A percentile compares a stretch with the other conserved stretches of the same genome.
phyloP scores from a whole-genome alignment of 225 moss, liverwort and hornwort genomes.

The Rhytidiadelphus loreus region DNA sequence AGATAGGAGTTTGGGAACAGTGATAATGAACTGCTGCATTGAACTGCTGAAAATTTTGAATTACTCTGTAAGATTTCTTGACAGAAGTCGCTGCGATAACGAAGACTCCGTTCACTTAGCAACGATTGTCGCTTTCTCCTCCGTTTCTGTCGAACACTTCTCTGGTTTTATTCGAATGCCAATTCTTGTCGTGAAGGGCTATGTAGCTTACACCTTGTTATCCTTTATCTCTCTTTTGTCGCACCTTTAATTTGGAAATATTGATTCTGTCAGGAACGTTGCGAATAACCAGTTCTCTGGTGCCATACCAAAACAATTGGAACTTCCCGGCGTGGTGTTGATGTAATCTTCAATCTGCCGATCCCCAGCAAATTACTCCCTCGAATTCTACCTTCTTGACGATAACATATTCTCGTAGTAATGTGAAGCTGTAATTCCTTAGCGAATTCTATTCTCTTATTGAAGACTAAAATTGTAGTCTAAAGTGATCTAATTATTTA shows the following conservation, averaged over 20 bases:
- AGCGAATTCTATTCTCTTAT: neutral
- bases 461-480: neutral
- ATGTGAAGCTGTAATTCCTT: neutral
- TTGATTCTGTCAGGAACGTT: slow-evolving; percentile 37
- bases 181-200: neutral
- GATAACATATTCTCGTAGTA: neutral
- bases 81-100: neutral
- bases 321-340: slow-evolving; percentile 16
- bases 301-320: slow-evolving; percentile 24
- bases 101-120: neutral
- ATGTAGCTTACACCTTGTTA: neutral
- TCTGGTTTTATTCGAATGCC: neutral
- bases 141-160: neutral
- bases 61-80: neutral
- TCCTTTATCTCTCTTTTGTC: neutral
- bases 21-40: neutral
- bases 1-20: neutral
- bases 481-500: neutral
- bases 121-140: neutral
- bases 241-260: neutral
- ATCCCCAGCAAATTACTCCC: neutral
- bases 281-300: slow-evolving; percentile 54
- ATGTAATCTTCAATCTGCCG: slow-evolving; percentile 16
- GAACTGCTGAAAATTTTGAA: neutral
- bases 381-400: neutral